These are phyloP conservation scores for Pseudogymnoascus destructans DNA, from an alignment of 2,329 filamentous ascomycete species.

Conservation along the genomic window DNA sequence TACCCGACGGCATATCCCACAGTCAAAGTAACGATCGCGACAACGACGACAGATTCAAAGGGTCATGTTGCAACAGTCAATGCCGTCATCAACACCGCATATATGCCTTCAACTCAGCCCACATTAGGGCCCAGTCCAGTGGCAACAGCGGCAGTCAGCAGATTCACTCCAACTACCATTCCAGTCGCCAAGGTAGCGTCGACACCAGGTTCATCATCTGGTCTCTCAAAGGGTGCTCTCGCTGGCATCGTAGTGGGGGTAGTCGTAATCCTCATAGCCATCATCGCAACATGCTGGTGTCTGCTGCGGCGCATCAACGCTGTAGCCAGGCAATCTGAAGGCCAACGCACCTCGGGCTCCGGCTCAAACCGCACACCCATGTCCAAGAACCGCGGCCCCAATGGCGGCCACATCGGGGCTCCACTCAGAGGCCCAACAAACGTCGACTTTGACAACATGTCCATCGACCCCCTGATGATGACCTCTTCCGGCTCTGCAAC, in stretches of 20 bases:
- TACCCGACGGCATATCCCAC: constrained; percentile 36
- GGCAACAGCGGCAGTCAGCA: constrained; percentile 15
- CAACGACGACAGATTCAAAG: constrained; percentile 34
- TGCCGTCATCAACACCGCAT: constrained; percentile 19
- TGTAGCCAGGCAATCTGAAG: constrained; percentile 28
- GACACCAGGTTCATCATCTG: constrained; percentile 26
- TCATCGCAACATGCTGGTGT: constrained; percentile 35
- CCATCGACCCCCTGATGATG: constrained; percentile 24
- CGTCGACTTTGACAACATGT: constrained; percentile 18
- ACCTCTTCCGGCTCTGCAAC: constrained; percentile 15
- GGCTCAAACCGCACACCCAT: background rate
- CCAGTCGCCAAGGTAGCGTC: constrained; percentile 19
- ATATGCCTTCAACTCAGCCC: constrained; percentile 19
- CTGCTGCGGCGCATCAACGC: constrained; percentile 38
- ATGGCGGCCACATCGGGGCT: constrained; percentile 1
- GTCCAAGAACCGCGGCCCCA: background rate
- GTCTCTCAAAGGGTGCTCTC: constrained; percentile 28
- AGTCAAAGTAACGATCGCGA: constrained; percentile 30
- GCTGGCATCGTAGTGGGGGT: constrained; percentile 42
- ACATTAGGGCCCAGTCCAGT: constrained; percentile 30
- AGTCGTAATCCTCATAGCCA: constrained; percentile 34
- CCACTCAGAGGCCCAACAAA: constrained; percentile 12
- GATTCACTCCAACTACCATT: constrained; percentile 12
- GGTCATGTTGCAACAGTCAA: constrained; percentile 31
- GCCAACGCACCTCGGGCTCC: background rate